Evolutionary conservation across 768 basidiomycete genomes (phyloP).

Genomic region (Serendipita sp.): DNA sequence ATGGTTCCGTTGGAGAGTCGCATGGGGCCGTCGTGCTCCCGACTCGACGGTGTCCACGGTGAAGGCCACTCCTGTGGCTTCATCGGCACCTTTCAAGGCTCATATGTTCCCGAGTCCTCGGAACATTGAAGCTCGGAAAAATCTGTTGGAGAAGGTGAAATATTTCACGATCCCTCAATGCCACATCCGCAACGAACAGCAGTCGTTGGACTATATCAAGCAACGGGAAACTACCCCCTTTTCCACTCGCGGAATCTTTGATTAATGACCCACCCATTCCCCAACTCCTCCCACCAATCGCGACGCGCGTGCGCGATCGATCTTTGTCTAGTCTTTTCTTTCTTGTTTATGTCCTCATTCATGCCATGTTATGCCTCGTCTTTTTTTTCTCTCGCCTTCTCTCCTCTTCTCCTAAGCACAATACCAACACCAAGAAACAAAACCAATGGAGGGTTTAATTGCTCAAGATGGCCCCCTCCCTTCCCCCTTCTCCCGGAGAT

Average conservation of each 20-base stretch:
- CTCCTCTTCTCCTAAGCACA: too few species aligned
- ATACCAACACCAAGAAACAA: too few species aligned
- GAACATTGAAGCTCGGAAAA: neutral
- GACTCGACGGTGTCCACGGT: neutral
- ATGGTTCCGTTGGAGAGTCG: constrained; percentile 2
- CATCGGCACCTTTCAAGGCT: neutral
- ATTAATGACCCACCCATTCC: too few species aligned
- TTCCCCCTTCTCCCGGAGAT: too few species aligned
- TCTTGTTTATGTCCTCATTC: too few species aligned
- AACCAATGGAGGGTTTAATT: too few species aligned
- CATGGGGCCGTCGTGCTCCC: neutral
- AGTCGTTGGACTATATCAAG: neutral
- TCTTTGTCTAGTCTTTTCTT: too few species aligned
- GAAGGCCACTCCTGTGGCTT: neutral
- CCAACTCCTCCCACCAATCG: too few species aligned
- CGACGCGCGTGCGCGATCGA: too few species aligned
- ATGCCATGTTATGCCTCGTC: too few species aligned
- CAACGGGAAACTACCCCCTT: neutral
- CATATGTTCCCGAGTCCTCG: neutral
- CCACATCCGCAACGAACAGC: neutral
- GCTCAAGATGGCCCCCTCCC: too few species aligned
- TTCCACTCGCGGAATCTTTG: neutral
- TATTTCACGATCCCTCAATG: neutral
- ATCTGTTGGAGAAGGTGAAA: neutral
- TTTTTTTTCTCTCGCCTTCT: too few species aligned